Evolutionary conservation across 176 grass and related monocot species (phyloP).

Genomic region (Musa troglodytarum): DNA sequence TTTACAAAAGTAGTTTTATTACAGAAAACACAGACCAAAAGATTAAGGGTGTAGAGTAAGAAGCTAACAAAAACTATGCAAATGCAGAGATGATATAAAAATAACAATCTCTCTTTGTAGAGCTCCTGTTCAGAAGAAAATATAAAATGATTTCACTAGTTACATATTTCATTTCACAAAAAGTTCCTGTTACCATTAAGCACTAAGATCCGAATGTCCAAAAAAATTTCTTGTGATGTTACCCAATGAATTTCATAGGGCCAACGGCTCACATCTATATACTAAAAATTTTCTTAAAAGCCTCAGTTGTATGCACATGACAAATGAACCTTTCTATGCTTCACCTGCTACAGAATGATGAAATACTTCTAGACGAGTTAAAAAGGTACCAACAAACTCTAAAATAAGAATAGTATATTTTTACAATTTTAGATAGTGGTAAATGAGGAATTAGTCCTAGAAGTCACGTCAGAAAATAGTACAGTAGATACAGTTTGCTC

Average conservation of each 20-base stretch:
- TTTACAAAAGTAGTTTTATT: background rate
- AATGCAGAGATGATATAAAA: background rate
- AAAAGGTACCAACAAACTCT: background rate
- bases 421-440: too few species aligned
- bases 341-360: background rate
- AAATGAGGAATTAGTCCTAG: too few species aligned
- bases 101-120: background rate
- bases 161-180: too few species aligned
- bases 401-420: too few species aligned
- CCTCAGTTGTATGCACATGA: background rate
- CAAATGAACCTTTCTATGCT: background rate
- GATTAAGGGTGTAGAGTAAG: background rate
- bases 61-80: background rate
- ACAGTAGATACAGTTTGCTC: too few species aligned
- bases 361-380: background rate
- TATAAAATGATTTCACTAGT: background rate
- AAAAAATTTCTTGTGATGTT: background rate
- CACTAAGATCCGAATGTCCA: background rate
- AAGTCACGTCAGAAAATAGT: too few species aligned
- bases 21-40: background rate
- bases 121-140: background rate
- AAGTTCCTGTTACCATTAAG: too few species aligned
- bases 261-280: too few species aligned
- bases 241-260: background rate
- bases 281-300: too few species aligned